phyloP scores from a whole-genome alignment of 1,284 basidiomycete genomes.

The Ceratobasidium sp. region DNA sequence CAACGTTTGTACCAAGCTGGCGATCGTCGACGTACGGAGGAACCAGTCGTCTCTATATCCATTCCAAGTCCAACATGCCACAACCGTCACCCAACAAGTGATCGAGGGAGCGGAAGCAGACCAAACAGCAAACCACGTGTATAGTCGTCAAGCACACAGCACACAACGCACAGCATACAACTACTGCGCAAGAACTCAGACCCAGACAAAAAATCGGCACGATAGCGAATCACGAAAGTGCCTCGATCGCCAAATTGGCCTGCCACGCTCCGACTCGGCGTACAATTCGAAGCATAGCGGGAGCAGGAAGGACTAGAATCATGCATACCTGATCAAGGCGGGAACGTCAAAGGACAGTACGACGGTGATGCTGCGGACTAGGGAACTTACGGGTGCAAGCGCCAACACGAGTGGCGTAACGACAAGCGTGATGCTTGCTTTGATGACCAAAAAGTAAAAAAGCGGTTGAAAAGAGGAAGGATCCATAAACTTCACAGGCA shows the following conservation, averaged over 20 bases:
- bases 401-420: constrained; percentile 66
- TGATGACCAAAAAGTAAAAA: constrained; percentile 86
- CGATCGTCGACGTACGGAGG: too few relatives aligned
- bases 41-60: too few relatives aligned
- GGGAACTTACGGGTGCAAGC: constrained; percentile 61
- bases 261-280: constrained; percentile 79
- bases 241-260: constrained; percentile 80
- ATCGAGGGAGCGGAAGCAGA: background rate
- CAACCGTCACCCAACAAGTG: background rate
- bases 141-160: constrained; percentile 30
- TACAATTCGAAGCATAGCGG: constrained; percentile 69
- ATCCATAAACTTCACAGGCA: constrained; percentile 72
- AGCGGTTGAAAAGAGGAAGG: constrained; percentile 80
- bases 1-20: too few relatives aligned
- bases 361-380: constrained; percentile 4
- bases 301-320: constrained; percentile 69
- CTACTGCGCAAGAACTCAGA: background rate
- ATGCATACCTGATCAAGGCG: constrained; percentile 54
- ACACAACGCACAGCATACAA: constrained; percentile 2
- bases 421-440: constrained; percentile 78
- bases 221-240: constrained; percentile 59
- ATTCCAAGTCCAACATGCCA: too few relatives aligned
- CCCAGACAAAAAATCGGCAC: background rate
- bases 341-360: background rate
- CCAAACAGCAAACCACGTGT: background rate